These are phyloP conservation scores for Colletotrichum melonis DNA, from an alignment of 2,329 filamentous ascomycete genomes.

Conservation along the genomic window DNA sequence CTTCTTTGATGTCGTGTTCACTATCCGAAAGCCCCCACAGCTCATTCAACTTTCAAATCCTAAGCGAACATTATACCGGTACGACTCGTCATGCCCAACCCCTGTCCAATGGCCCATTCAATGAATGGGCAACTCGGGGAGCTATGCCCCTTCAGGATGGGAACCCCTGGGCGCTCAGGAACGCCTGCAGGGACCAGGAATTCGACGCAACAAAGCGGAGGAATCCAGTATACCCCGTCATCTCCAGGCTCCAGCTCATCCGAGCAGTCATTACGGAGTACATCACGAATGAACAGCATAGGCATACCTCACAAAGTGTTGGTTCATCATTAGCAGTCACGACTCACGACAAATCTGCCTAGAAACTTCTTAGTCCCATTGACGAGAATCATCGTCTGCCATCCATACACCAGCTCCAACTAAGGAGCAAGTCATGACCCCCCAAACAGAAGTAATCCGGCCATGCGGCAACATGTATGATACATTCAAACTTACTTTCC, in stretches of 20 bases:
- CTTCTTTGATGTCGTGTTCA: too few species aligned
- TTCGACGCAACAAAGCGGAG: slow-evolving; percentile 14
- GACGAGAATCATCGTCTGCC: background rate
- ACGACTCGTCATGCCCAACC: slow-evolving; percentile 23
- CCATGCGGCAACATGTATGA: slow-evolving; percentile 31
- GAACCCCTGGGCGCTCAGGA: background rate
- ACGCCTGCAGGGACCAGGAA: slow-evolving; percentile 4
- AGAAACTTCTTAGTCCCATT: background rate
- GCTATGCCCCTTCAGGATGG: background rate
- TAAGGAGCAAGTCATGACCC: background rate
- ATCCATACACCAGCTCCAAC: background rate
- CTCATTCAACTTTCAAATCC: slow-evolving; percentile 19
- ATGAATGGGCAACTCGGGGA: background rate
- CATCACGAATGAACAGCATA: too few species aligned
- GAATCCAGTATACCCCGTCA: background rate
- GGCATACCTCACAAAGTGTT: too few species aligned
- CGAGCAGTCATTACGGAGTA: background rate
- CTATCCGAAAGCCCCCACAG: background rate
- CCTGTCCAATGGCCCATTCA: slow-evolving; percentile 4
- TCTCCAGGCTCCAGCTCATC: background rate
- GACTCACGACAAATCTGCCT: background rate
- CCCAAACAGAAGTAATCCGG: slow-evolving; percentile 4
- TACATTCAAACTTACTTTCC: background rate
- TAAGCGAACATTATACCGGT: slow-evolving; percentile 17
- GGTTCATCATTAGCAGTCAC: too few species aligned